These are phyloP conservation scores for Pseudogymnoascus destructans DNA, from an alignment of 2,329 filamentous ascomycete species.

Conservation along the genomic window DNA sequence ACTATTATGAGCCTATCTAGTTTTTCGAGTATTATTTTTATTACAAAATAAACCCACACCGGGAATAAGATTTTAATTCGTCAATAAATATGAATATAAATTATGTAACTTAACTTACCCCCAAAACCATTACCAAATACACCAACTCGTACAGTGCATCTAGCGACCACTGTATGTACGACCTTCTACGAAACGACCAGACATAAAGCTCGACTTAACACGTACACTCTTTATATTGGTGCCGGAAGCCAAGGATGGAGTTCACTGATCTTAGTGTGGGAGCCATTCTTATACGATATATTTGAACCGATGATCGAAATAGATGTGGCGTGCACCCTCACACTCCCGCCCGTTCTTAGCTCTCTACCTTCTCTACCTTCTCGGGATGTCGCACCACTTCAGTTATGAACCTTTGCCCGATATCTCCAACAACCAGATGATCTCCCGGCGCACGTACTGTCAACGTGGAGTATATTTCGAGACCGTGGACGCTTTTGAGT, in stretches of 20 bases:
- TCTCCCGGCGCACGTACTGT: slow-evolving; percentile 8
- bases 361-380: not conserved
- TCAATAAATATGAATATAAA: not conserved
- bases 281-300: not conserved
- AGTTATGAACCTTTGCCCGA: not conserved
- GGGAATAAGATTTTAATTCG: not conserved
- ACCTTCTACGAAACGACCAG: not conserved
- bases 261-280: not conserved
- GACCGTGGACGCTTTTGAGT: not conserved
- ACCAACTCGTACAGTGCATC: not conserved
- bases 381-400: slow-evolving; percentile 5
- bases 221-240: not conserved
- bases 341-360: slow-evolving; percentile 1
- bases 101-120: not conserved
- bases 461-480: not conserved
- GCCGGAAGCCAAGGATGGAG: not conserved
- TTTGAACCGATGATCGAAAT: slow-evolving; percentile 5
- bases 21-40: not conserved
- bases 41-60: not conserved
- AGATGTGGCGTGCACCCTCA: slow-evolving; percentile 7
- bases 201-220: not conserved
- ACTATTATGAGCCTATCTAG: not conserved
- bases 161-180: not conserved
- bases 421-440: slow-evolving; percentile 8
- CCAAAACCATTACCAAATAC: not conserved